Base-by-base conservation (phyloP, 23 red algal species). In the Gracilaria domingensis region DNA sequence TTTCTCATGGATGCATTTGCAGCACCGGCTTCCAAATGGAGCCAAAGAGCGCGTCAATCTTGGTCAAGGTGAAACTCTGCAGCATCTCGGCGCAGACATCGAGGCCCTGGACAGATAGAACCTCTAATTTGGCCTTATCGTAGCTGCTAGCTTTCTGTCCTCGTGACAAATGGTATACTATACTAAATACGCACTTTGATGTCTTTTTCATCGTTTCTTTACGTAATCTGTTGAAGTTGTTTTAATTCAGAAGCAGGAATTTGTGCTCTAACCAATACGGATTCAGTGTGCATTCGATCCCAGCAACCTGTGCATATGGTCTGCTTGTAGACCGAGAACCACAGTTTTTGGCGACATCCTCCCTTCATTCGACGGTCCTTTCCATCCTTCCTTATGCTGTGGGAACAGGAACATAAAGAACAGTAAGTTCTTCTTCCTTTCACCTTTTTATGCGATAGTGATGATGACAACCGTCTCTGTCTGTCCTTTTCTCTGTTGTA, bases 341-440 rank as follows among this genome's bases (percentile, higher is more conserved):
- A 28, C 28, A 35, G 23, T 17, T 26, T 16, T 34, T 70, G 65
- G 3, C 65, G 65, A 38, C 13, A 70, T 17, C 65, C 23, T 5
- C 65, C 65, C 16, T 38, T 70, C 35, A 35, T 70, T 33, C 65
- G 23, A 34, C 35, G 35, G 3, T 70, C 42, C 25, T 70, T 70
- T 28, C 65, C 65, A 38, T 70, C 35, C 4, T 70, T 70, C 35
- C 65, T 16, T 70, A 4, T 70, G 18, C 65, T 70, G 65, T 70
- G 65, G 16, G 13, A 35, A 25, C 35, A 70, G 30, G 28, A 70
- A 26, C 65, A 70, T 7, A 70, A 17, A 34, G 65, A 70, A 17
- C 65, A 34, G 25, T 70, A 70, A 9, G 28, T 24, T 2, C 4
- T 16, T 17, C 35, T 70, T 5, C 30, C 65, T 34, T 70, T 70